Evolutionary conservation across 1,284 basidiomycete species (phyloP).

Genomic region (Ustilago tritici): DNA sequence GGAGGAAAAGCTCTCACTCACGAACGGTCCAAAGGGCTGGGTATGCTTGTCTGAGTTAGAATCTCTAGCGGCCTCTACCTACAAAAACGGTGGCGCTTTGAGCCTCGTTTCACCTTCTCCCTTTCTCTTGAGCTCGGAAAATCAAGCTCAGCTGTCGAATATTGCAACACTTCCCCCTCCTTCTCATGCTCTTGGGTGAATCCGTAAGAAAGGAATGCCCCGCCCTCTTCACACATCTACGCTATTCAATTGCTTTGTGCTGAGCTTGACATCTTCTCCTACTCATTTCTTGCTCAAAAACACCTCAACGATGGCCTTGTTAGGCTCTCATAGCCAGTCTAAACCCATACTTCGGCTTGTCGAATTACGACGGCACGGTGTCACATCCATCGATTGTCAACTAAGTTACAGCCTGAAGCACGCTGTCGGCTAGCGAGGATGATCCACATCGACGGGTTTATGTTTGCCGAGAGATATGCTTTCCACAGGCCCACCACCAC

Average conservation of each 20-base stretch:
- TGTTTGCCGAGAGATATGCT: conserved; percentile 9
- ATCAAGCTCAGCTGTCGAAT: not conserved
- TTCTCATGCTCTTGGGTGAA: not conserved
- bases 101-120: not conserved
- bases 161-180: not conserved
- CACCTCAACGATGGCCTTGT: not conserved
- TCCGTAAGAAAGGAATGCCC: conserved; percentile 20
- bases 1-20: not conserved
- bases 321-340: not conserved
- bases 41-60: conserved; percentile 6
- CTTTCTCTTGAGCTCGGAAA: not conserved
- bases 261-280: not conserved
- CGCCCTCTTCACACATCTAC: not conserved
- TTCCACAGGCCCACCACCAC: not conserved
- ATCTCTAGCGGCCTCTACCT: conserved; percentile 14
- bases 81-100: conserved; percentile 7
- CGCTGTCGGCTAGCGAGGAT: not conserved
- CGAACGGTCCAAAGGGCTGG: not conserved
- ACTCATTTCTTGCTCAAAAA: not conserved
- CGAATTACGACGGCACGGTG: not conserved
- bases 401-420: not conserved
- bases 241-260: no score
- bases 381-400: not conserved
- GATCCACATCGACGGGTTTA: not conserved
- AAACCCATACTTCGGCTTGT: not conserved